Conservation (phyloP, 768 basidiomycete genomes). For the Naematelia aurantialba region DNA sequence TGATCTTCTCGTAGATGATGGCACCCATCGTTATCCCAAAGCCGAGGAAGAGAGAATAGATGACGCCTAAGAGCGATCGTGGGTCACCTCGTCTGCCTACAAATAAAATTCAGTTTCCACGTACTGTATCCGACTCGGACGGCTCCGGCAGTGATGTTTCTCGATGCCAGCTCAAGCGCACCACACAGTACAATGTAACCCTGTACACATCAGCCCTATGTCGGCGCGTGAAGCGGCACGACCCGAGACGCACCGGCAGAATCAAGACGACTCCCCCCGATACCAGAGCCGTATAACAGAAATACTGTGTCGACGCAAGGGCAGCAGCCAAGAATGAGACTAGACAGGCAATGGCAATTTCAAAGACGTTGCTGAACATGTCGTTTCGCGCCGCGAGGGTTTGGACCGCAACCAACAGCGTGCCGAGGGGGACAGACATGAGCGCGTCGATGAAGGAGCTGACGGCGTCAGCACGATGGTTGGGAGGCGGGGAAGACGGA, state of each 20-base stretch:
- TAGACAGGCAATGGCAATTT: slow-evolving; percentile 73
- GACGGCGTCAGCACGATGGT: slow-evolving; percentile 2
- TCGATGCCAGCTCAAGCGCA: slow-evolving; percentile 71
- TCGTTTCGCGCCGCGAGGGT: slow-evolving; percentile 69
- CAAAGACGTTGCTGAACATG: slow-evolving; percentile 68
- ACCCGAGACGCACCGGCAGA: slow-evolving; percentile 59
- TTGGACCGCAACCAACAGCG: slow-evolving; percentile 69
- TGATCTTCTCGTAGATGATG: slow-evolving; percentile 62
- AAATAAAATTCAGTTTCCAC: neutral
- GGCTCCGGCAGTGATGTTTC: slow-evolving; percentile 78
- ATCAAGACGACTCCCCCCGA: slow-evolving; percentile 75
- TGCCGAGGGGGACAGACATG: slow-evolving; percentile 69
- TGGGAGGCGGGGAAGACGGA: no score
- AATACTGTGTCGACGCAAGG: slow-evolving; percentile 62
- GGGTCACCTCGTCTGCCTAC: neutral
- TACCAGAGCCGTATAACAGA: slow-evolving; percentile 78
- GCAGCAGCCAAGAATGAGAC: slow-evolving; percentile 76
- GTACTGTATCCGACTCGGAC: slow-evolving; percentile 71
- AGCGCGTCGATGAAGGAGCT: slow-evolving; percentile 72
- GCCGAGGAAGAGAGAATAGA: slow-evolving; percentile 61
- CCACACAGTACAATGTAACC: slow-evolving; percentile 56
- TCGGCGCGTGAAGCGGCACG: neutral
- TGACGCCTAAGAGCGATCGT: slow-evolving; percentile 49
- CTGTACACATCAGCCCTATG: slow-evolving; percentile 12
- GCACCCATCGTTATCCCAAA: slow-evolving; percentile 77